These are phyloP conservation scores for Pythium volutum DNA, from an alignment of 352 stramenopile genomes.

Conservation along the genomic window DNA sequence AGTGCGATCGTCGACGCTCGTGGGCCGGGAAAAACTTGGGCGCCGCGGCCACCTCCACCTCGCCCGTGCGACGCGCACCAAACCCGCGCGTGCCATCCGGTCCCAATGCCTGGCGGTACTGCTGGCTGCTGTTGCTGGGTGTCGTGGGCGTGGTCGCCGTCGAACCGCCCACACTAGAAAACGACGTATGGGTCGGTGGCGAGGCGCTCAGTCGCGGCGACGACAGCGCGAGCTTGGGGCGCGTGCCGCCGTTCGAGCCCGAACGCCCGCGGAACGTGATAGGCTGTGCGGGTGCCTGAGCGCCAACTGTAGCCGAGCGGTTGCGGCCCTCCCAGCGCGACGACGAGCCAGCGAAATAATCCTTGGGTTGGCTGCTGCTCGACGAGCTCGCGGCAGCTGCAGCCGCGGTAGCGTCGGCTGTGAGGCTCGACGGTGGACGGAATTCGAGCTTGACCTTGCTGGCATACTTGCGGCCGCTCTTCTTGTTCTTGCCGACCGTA, in stretches of 20 bases:
- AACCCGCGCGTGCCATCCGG: conserved; percentile 81
- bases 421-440: conserved; percentile 62
- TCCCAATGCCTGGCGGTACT: conserved; percentile 76
- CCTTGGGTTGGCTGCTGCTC: conserved; percentile 20
- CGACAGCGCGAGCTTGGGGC: conserved; percentile 25
- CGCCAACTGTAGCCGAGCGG: conserved; percentile 27
- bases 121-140: conserved; percentile 41
- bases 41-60: conserved; percentile 56
- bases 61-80: conserved; percentile 62
- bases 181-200: conserved; percentile 22
- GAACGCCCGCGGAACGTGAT: conserved; percentile 27
- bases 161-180: conserved; percentile 10
- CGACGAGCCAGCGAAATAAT: conserved; percentile 27
- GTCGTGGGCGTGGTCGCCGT: conserved; percentile 11
- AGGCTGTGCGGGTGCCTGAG: conserved; percentile 12
- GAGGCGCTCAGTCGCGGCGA: conserved; percentile 24
- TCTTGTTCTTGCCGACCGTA: conserved; percentile 89
- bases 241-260: conserved; percentile 19
- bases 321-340: conserved; percentile 30
- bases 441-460: conserved; percentile 89
- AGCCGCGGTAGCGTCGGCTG: not conserved
- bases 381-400: not conserved
- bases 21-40: conserved; percentile 45
- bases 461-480: conserved; percentile 85
- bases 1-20: conserved; percentile 77